Evolutionary conservation across 1,284 basidiomycete genomes (phyloP), one percentile per base, ranked within the genome.

Genomic region (Fomitopsis palustris): DNA sequence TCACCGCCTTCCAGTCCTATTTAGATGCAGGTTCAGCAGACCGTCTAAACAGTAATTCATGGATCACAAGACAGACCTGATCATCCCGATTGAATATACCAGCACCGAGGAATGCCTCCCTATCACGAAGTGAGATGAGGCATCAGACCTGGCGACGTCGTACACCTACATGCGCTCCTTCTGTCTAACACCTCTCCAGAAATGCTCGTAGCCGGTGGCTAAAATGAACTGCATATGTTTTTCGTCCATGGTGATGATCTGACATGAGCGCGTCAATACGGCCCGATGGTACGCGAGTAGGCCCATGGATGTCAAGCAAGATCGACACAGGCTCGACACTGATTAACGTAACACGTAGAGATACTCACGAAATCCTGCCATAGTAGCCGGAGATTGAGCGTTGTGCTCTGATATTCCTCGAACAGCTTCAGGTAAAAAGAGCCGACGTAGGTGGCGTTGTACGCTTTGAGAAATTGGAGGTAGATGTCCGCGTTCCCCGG

Each of bases 41-140:
- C 37, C 43, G 29, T 25, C 51, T 55, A 58, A 57, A 27, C 49
- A 43, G 52, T 54, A 56, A 42, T 47, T 8, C 33, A 47, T 39
- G 29, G 53, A 51, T 27, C 61, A 25, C 33, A 58, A 47, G 41
- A 64, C 76, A 70, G 65, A 83, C 84, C 72, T 86, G 81, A 67
- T 85, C 87, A 70, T 88, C 86, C 23, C 87, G 78, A 64, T 90
- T 90, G 72, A 90, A 90, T 53, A 90, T 88, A 10, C 88, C 88
- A 63, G 81, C 77, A 3, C 87, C 88, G 29, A 89, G 74, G 67
- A 90, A 84, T 33, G 75, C 80, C 65, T 89, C 87, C 78, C 87
- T 88, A 27, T 10, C 25, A 17, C 7, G 19, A 69, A 2, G 53
- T 59, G 54, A 21, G 38, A 27, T 43, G 27, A 61, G 53, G 35